phyloP scores from a whole-genome alignment of 1,139 yeast species.

The Protomyces inundatus region DNA sequence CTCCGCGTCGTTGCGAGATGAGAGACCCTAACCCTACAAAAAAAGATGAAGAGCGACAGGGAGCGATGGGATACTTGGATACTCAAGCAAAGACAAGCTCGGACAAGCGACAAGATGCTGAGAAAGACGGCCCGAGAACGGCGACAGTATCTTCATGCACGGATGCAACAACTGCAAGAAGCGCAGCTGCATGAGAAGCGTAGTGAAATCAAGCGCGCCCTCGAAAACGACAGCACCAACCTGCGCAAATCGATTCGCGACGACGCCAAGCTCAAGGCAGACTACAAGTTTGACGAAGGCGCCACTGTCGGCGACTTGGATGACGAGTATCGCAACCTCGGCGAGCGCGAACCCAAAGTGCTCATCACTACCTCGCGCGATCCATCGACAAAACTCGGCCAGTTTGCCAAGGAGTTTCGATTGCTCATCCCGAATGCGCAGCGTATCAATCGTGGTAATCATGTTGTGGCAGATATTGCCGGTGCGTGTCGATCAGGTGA shows the following conservation, averaged over 20 bases:
- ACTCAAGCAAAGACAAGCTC: neutral
- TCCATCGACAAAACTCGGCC: slow-evolving; percentile 77
- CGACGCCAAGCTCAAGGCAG: slow-evolving; percentile 71
- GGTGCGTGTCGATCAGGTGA: slow-evolving; percentile 72
- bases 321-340: slow-evolving; percentile 82
- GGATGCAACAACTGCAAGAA: slow-evolving; percentile 85
- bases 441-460: slow-evolving; percentile 87
- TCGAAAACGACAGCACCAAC: slow-evolving; percentile 79
- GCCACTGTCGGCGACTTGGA: slow-evolving; percentile 53
- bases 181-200: slow-evolving; percentile 79
- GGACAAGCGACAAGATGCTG: slow-evolving; percentile 21
- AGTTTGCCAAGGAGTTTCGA: slow-evolving; percentile 88
- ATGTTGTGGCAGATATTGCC: slow-evolving; percentile 77
- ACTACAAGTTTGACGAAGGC: slow-evolving; percentile 76
- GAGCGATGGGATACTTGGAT: neutral
- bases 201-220: slow-evolving; percentile 76
- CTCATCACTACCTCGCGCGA: slow-evolving; percentile 91
- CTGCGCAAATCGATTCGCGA: slow-evolving; percentile 85
- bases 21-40: neutral
- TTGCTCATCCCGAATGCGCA: slow-evolving; percentile 84
- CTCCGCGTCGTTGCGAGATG: neutral
- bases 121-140: slow-evolving; percentile 94
- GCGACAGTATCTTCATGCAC: slow-evolving; percentile 83
- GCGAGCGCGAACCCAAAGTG: slow-evolving; percentile 90
- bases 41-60: neutral